Evolutionary conservation across 768 basidiomycete species (phyloP), one percentile per base, ranked within the genome.

Genomic region (Rhizopogon vulgaris): DNA sequence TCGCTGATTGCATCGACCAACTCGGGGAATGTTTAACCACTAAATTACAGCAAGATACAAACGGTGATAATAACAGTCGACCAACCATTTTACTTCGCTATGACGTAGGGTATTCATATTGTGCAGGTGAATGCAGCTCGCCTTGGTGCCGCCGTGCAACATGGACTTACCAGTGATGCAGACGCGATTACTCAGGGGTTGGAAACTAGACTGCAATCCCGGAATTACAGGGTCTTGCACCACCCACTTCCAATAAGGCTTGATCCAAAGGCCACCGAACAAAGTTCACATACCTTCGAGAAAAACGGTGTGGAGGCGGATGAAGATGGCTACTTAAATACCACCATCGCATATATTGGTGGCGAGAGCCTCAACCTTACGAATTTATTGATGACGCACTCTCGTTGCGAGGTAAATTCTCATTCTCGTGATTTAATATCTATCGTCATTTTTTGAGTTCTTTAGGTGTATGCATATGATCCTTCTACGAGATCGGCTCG

Each of bases 351-450:
- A 41, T 85, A 83, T 60, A 73, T 98, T 38, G 95, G 95, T 1
- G 77, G 77, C 18, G 90, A 96, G 65, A 85, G 82, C 54, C 78
- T 94, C 3, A 78, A 78, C 1, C 70, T 97, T 38, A 87, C 88
- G 8, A 97, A 97, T 60, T 65, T 97, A 6, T 75, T 96, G 38
- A 85, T 97, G 72, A 93, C 85, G 0, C 82, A 96, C 63, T 77
- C 86, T 3, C 69, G 73, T 0, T 82, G 75, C 51, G 70, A 78
- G 48, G 92, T 90, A 52, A 43, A 77, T 63, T 14, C 18, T 12
- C 8, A 34, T 6, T 0, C 14, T 46, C 12, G 9, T 24, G 3
- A 2, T 6, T 36, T 38, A 14, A 18, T 43, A 8, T 38, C 40
- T 43, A 8, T 38, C 40, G 22, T 12, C 30, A 49, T 12, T 11